Conservation (phyloP, 495 filamentous ascomycete genomes). For the Echria macrotheca region DNA sequence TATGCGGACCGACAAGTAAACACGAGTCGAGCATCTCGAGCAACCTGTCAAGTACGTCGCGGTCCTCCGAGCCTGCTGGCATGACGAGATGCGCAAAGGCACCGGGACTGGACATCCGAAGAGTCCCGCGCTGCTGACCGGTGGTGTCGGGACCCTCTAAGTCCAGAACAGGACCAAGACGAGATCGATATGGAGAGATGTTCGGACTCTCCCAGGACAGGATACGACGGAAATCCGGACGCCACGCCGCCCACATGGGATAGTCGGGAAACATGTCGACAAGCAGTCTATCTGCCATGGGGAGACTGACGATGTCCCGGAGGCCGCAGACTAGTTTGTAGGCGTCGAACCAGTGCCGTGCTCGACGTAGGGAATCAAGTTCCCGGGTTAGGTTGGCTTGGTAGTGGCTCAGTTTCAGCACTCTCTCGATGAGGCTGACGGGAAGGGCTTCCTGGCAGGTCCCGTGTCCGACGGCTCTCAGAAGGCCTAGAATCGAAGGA, state of each 20-base stretch:
- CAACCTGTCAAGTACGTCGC: conserved; percentile 12
- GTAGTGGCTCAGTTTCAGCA: conserved; percentile 11
- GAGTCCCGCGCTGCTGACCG: conserved; percentile 9
- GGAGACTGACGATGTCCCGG: conserved; percentile 3
- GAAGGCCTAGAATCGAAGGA: conserved; percentile 7
- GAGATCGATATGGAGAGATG: background rate
- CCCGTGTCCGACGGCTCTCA: conserved; percentile 5
- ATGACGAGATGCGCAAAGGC: background rate
- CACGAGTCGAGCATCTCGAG: conserved; percentile 11
- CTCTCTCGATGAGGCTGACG: conserved; percentile 1
- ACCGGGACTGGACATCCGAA: conserved; percentile 13
- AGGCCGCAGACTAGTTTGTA: conserved; percentile 13
- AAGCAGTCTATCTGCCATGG: conserved; percentile 8
- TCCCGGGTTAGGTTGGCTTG: conserved; percentile 5
- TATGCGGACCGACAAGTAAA: conserved; percentile 1
- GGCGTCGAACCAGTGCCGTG: conserved; percentile 13
- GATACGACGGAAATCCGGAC: conserved; percentile 9
- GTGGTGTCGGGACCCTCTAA: conserved; percentile 17
- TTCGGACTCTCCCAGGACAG: conserved; percentile 7
- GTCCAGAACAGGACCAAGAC: conserved; percentile 5
- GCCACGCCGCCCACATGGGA: conserved; percentile 17
- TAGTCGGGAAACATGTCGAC: conserved; percentile 13
- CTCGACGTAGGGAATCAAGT: background rate
- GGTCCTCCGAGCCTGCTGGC: conserved; percentile 1
- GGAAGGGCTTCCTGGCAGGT: conserved; percentile 6